Evolutionary conservation across 2,329 filamentous ascomycete genomes (phyloP).

Genomic region (Ceratocystis smalleyi): DNA sequence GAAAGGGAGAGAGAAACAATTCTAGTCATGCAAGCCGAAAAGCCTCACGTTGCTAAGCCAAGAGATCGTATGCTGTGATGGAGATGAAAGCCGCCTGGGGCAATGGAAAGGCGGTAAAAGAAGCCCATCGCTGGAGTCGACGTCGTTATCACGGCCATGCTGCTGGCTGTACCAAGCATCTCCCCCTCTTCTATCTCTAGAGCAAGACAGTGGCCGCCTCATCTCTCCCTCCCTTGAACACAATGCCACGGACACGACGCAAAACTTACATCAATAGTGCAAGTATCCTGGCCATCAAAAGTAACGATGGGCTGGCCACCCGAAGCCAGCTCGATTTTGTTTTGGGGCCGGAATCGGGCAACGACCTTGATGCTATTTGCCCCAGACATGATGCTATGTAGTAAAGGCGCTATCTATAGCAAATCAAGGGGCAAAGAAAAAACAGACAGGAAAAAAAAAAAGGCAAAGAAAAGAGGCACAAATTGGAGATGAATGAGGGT

Average conservation of each 20-base stretch:
- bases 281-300: slow-evolving; percentile 82
- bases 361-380: slow-evolving; percentile 68
- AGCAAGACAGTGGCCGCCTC: not conserved
- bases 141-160: not conserved
- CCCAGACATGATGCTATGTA: slow-evolving; percentile 35
- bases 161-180: not conserved
- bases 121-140: not conserved
- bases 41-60: not conserved
- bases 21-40: not conserved
- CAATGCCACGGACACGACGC: not conserved
- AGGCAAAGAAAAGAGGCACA: slow-evolving; percentile 3
- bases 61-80: not conserved
- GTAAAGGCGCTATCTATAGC: not conserved
- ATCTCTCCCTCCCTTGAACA: not conserved
- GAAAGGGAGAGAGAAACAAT: not conserved
- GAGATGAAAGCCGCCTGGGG: not conserved
- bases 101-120: not conserved
- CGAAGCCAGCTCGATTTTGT: slow-evolving; percentile 78
- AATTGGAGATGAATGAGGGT: not conserved
- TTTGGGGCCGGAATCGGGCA: slow-evolving; percentile 93
- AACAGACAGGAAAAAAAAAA: slow-evolving; percentile 5
- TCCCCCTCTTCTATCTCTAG: not conserved
- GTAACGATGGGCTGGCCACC: slow-evolving; percentile 83
- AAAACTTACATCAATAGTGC: slow-evolving; percentile 60
- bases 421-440: not conserved